Base-by-base conservation (phyloP, 129 eudicot species). In the Lactuca sativa region DNA sequence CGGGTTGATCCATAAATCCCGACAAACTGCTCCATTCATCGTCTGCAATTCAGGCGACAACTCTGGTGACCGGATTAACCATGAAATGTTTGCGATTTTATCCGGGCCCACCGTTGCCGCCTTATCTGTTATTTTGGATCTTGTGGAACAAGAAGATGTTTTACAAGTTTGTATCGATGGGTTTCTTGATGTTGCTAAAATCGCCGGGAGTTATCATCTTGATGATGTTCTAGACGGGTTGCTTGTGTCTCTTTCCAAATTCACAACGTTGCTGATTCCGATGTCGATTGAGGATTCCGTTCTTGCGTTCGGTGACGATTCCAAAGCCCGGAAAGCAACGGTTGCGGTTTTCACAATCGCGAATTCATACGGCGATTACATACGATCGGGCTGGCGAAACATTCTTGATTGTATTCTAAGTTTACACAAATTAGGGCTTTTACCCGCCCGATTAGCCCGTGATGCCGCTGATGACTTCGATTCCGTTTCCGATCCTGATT, bases 61-160 rank as follows among this genome's bases (percentile, higher is more conserved):
- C 63, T 73, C 79, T 17, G 77, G 86, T 61, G 83, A 83, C 21
- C 71, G 72, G 66, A 82, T 89, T 63, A 87, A 84, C 75, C 74
- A 82, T 54, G 90, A 84, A 59, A 84, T 86, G 93, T 89, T 89
- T 60, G 81, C 90, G 62, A 84, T 89, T 15, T 67, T 86, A 60
- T 89, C 96, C 13, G 96, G 96, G 34, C 96, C 90, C 36, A 72
- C 96, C 3, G 88, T 86, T 59, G 96, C 96, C 70, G 93, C 96
- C 51, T 83, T 89, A 31, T 89, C 93, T 34, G 88, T 89, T 57
- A 90, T 89, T 14, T 80, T 86, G 63, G 93, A 89, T 74, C 88
- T 86, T 64, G 93, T 84, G 9, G 96, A 89, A 61, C 85, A 80
- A 67, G 96, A 89, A 48, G 84, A 84, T 52, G 90, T 86, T 59